Base-by-base conservation (phyloP, 257 asterid species). In the Ehretia macrophylla region DNA sequence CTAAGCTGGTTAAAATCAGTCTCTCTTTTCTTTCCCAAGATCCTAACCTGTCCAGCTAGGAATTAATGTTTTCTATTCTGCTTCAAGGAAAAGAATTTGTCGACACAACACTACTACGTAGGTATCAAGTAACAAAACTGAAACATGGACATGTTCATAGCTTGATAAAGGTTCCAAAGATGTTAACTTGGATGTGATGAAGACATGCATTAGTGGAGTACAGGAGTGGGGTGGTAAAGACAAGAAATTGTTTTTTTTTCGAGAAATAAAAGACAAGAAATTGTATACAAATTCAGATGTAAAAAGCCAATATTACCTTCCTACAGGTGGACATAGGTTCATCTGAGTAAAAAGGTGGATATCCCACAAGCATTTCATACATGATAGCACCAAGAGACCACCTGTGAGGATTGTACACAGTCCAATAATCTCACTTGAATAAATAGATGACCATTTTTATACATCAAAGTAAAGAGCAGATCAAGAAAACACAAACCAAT, bases 331-430 rank as follows among this genome's bases (percentile, higher is more conserved):
- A 74, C 98, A 88, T 92, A 60, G 98, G 98, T 72, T 92, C 97
- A 67, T 92, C 98, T 1, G 98, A 92, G 75, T 88, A 92, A 75
- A 92, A 92, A 32, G 98, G 98, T 19, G 98, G 98, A 78, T 81
- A 92, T 39, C 98, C 98, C 49, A 92, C 95, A 12, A 90, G 94
- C 98, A 90, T 90, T 78, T 90, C 98, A 66, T 87, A 90, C 98
- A 87, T 87, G 75, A 90, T 90, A 51, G 98, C 96, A 65, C 98
- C 98, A 51, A 86, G 92, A 73, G 97, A 89, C 97, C 97, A 89
- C 97, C 97, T 89, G 76, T 42, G 27, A 53, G 35, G 49, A 65
- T 14, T n/a, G 64, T 18, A 61, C 11, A 60, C 11, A n/a, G 18
- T 58, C 47, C 49, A 59, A 62, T 55, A 49, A 60, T 58, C 59